Conservation (phyloP, 306 rosid species). For the Acacia melanoxylon region DNA sequence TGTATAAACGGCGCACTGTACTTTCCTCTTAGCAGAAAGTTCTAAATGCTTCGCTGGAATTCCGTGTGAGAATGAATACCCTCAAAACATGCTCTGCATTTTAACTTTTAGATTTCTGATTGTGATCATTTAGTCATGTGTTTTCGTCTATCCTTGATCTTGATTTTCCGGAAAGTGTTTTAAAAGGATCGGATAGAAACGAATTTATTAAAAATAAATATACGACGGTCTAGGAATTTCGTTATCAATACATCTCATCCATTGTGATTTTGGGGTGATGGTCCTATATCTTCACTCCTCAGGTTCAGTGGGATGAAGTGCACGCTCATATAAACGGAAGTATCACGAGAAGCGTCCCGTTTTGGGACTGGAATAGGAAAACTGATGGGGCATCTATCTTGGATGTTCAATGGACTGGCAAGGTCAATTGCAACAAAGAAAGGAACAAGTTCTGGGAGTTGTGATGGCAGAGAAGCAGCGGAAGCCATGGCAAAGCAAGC, state of each 20-base stretch:
- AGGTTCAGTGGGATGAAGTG: conserved; percentile 29
- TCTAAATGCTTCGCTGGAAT: conserved; percentile 29
- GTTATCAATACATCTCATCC: background rate
- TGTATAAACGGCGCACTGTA: background rate
- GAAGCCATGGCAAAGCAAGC: conserved; percentile 80
- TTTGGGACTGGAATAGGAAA: conserved; percentile 18
- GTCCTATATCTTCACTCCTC: conserved; percentile 23
- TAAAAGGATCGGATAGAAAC: background rate
- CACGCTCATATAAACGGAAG: background rate
- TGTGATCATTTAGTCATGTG: background rate
- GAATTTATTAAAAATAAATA: background rate
- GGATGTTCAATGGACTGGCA: conserved; percentile 75
- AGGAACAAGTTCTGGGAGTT: conserved; percentile 42
- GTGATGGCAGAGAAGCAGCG: conserved; percentile 67
- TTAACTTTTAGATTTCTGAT: conserved; percentile 4
- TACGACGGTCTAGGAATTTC: background rate
- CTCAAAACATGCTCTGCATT: background rate
- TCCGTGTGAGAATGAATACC: conserved; percentile 39
- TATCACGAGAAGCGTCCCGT: background rate
- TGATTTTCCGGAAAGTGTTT: conserved; percentile 22
- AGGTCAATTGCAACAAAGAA: conserved; percentile 59
- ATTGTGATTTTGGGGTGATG: background rate
- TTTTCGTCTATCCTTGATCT: conserved; percentile 32
- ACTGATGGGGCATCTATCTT: conserved; percentile 70
- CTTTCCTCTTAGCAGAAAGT: conserved; percentile 10